Base-by-base conservation (phyloP, 208 protist genomes). In the Acanthamoeba sp. region DNA sequence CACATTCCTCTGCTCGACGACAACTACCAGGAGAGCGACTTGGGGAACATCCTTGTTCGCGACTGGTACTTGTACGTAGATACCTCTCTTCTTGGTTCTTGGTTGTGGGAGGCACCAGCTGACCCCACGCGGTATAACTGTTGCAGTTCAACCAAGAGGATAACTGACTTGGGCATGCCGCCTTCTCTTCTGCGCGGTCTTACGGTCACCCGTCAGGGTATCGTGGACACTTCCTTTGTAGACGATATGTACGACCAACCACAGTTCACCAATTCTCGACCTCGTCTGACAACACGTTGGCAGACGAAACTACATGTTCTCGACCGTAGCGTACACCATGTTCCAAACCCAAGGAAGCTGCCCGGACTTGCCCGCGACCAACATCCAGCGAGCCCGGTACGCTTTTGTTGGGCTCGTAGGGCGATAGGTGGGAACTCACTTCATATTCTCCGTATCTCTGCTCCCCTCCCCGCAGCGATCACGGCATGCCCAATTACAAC, bases 301-400 rank as follows among this genome's bases (percentile, higher is more conserved):
- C 84, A 42, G 29, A 4, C 48, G 84, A 27, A 91, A 91, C 38
- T 91, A 52, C 55, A 64, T 91, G 84, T 91, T 91, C 57, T 24
- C n/a, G 7, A 34, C 78, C 5, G 22, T 34, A 16, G 42, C 42
- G 18, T 80, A 24, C 36, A 48, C 18, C 69, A 24, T 42, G 36
- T 71, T 36, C 62, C 62, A 55, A 22, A 12, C 16, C 16, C 22
- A 42, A 12, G 27, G 1, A 20, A 10, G 5, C 4, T 57, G 82
- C 50, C 22, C 18, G 14, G 90, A 94, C 48, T 42, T 94, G 27
- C 42, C 66, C 24, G 90, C 90, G 9, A 84, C 90, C 90, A 94
- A 94, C 69, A 94, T 94, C 38, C 90, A 94, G 29, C 62, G 90
- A 34, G 90, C 22, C 18, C 64, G 62, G 62, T 69, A 69, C 62